Base-by-base conservation (phyloP, 2,329 filamentous ascomycete species). In the Cladophialophora immunda region DNA sequence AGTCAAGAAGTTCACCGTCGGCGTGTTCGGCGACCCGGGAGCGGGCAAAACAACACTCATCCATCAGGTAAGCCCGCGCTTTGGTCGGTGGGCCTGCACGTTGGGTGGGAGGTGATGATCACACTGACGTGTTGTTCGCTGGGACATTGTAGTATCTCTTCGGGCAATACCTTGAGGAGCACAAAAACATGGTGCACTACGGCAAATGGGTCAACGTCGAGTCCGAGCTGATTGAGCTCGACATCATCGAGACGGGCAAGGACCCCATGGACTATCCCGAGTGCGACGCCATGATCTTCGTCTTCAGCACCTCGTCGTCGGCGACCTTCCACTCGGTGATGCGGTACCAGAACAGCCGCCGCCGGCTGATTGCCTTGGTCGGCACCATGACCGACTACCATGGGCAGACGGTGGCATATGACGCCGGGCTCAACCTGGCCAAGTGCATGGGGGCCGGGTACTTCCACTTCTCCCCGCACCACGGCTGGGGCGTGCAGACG, bases 161-260 rank as follows among this genome's bases (percentile, higher is more conserved):
- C 11, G 45, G 45, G 19, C 1, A 25, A 50, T 50, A 50, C 25
- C 45, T 25, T 7, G 45, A 50, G 25, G 45, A 50, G 45, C 45
- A 50, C 45, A 50, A 50, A 50, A 22, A 50, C 45, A 50, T 50
- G 45, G 45, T 50, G 19, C 45, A 50, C 22, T 50, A 50, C 45
- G 45, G 19, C 45, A 50, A 50, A 50, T 25, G 19, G 45, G 45
- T 50, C 9, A 25, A 50, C 8, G 22, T 50, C 45, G 45, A 50
- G 8, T 50, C 45, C 7, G 45, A 50, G 22, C 45, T 50, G 6
- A 50, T 50, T 19, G 45, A 50, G 13, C 45, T 50, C 9, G 45
- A 50, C 45, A 50, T 50, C 22, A 50, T 50, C 45, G 45, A 50
- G 25, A 50, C 45, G 45, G 19, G 19, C 45, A 50, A 50, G 17